Conservation (phyloP, 2,329 filamentous ascomycete genomes). For the Sporothrix humicola region DNA sequence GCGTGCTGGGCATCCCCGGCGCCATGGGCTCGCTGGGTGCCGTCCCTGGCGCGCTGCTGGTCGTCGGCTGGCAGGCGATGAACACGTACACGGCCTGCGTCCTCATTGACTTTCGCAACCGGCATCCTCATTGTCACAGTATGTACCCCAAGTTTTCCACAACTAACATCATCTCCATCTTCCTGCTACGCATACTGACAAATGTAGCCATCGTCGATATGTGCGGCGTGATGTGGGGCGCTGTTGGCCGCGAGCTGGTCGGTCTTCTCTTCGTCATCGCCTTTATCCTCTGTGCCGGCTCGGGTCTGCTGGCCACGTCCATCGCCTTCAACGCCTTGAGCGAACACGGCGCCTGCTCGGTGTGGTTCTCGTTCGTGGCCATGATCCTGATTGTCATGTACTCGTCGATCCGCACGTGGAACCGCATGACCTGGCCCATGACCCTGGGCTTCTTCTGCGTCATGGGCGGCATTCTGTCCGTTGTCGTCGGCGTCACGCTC, state of each 20-base stretch:
- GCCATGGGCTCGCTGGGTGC: constrained; percentile 80
- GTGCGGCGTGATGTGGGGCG: constrained; percentile 61
- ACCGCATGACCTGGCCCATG: constrained; percentile 55
- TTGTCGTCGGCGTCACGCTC: constrained; percentile 52
- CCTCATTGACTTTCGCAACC: constrained; percentile 46
- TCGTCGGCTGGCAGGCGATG: constrained; percentile 61
- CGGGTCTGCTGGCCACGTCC: constrained; percentile 64
- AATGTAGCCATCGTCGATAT: constrained; percentile 55
- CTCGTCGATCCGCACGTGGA: constrained; percentile 56
- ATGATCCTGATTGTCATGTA: constrained; percentile 52
- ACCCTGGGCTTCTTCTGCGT: constrained; percentile 58
- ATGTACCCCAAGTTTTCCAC: background rate
- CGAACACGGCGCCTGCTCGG: constrained; percentile 40
- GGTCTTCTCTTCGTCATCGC: constrained; percentile 60
- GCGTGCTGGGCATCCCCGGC: constrained; percentile 65
- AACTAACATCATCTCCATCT: background rate
- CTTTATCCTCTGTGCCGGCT: constrained; percentile 53
- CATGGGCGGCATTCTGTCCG: constrained; percentile 62
- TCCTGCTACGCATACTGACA: background rate
- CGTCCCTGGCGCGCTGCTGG: constrained; percentile 83
- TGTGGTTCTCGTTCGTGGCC: constrained; percentile 61
- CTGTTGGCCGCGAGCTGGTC: constrained; percentile 55
- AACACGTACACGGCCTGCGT: constrained; percentile 48
- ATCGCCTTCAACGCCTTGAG: constrained; percentile 65
- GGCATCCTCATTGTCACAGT: constrained; percentile 48